Base-by-base conservation (phyloP, 345 rosid genomes). In the Conringia planisiliqua region DNA sequence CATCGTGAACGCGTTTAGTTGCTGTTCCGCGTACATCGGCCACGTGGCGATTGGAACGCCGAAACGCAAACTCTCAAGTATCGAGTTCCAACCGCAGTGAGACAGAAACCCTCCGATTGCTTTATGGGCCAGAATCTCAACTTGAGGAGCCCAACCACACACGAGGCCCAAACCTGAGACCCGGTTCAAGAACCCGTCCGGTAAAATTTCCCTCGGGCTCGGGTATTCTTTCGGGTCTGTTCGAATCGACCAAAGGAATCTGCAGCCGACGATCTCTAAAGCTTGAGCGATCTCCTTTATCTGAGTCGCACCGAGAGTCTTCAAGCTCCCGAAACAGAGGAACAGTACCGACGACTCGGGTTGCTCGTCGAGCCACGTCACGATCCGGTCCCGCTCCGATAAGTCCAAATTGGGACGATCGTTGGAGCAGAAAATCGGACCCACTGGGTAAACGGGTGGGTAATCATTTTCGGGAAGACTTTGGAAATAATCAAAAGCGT, bases 261-360 rank as follows among this genome's bases (percentile, higher is more conserved):
- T 69, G 66, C 66, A 70, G 64, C 65, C 54, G 3, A 56, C 70
- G 14, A 70, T 38, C 52, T 77, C 76, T 16, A 87, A 54, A 14
- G 84, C 91, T 10, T 52, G 67, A 12, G 88, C 83, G 0, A 82
- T 78, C 68, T 85, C 86, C 11, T 78, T 76, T 3, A 79, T 61
- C 51, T 87, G 89, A 11, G 72, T 6, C 0, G 1, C 71, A 4
- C 3, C 54, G 51, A 82, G 75, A n/a, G 10, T 79, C 27, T 74
- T 82, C 24, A 62, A 11, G 74, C 83, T 84, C 33, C 87, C 88
- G 46, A 83, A 86, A 46, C 86, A 86, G 5, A 88, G 76, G 78
- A 83, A 86, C 52, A 83, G 81, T 9, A 83, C 90, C 2, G 84
- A 83, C 33, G 80, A 63, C 40, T 75, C 46, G 0, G 86, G 82